Evolutionary conservation across 352 stramenopile species (phyloP).

Genomic region (Hyaloperonospora arabidopsidis): DNA sequence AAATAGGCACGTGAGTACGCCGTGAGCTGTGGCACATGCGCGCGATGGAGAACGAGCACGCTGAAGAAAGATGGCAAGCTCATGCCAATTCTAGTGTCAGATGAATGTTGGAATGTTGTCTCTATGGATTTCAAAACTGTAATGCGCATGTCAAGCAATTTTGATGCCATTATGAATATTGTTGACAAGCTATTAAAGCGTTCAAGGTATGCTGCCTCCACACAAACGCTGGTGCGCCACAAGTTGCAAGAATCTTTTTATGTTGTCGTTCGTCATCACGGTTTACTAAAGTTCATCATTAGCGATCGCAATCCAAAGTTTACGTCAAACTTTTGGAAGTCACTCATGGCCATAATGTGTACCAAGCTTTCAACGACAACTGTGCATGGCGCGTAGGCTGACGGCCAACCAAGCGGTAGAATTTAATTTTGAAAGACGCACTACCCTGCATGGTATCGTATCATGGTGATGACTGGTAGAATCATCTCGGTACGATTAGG

Average conservation of each 20-base stretch:
- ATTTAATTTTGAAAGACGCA: constrained; percentile 15
- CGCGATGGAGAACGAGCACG: constrained; percentile 2
- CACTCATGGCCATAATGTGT: not conserved
- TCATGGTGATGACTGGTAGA: not conserved
- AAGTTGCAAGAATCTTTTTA: not conserved
- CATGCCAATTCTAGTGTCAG: constrained; percentile 6
- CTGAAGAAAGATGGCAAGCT: constrained; percentile 6
- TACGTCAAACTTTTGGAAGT: not conserved
- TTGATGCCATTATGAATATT: constrained; percentile 15
- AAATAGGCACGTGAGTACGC: not conserved
- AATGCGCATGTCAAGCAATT: constrained; percentile 16
- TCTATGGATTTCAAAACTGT: constrained; percentile 28
- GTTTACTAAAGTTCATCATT: not conserved
- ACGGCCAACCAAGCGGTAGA: constrained; percentile 14
- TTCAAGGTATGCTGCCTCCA: not conserved
- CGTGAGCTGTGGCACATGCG: not conserved
- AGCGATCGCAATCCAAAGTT: constrained; percentile 3
- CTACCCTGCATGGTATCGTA: constrained; percentile 13
- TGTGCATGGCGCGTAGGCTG: constrained; percentile 3
- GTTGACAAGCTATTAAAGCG: constrained; percentile 1
- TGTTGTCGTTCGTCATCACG: not conserved
- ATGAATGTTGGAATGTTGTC: constrained; percentile 19
- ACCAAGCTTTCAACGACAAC: not conserved
- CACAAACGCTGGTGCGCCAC: not conserved
- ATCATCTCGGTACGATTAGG: not conserved